Percentiles rank a stretch among this genome's conserved stretches.
Conservation (phyloP, 768 basidiomycete species). For the Rubroboletus satanas region DNA sequence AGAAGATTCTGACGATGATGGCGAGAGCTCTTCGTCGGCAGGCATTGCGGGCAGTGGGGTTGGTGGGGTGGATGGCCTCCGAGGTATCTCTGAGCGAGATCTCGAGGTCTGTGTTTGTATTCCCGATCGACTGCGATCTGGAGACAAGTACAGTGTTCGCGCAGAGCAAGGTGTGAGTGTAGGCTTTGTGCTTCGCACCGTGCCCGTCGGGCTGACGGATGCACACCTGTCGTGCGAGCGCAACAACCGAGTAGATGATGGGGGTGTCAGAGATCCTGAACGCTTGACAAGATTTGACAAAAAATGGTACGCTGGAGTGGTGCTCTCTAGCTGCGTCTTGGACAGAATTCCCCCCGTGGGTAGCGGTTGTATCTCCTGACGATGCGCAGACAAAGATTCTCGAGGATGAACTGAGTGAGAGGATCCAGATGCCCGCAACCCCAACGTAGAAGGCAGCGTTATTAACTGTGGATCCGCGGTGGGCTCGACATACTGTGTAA, state of each 20-base stretch:
- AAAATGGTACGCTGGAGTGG: constrained; percentile 59
- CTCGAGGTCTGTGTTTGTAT: constrained; percentile 7
- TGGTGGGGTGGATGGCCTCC: constrained; percentile 16
- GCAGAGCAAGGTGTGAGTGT: constrained; percentile 14
- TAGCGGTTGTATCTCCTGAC: background rate
- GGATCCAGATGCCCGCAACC: constrained; percentile 44
- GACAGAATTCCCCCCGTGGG: constrained; percentile 23
- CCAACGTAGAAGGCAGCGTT: constrained; percentile 66
- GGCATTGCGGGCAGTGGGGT: constrained; percentile 48
- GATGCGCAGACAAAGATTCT: background rate
- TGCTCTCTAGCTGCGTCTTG: constrained; percentile 38
- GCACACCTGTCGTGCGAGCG: constrained; percentile 32
- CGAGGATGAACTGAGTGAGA: constrained; percentile 20
- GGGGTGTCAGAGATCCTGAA: constrained; percentile 27
- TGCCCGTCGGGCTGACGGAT: constrained; percentile 31
- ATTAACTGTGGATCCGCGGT: constrained; percentile 51
- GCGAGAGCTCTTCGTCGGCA: constrained; percentile 51
- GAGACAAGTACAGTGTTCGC: constrained; percentile 7
- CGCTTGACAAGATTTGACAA: constrained; percentile 53
- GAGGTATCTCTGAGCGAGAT: constrained; percentile 33
- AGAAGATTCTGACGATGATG: constrained; percentile 52
- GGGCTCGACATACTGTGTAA: constrained; percentile 71
- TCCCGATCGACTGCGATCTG: constrained; percentile 12
- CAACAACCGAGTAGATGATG: constrained; percentile 28
- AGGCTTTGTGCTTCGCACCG: constrained; percentile 19